A percentile compares a stretch with the other conserved stretches of the same genome.
Conservation (phyloP, 1,284 basidiomycete species). For the Erythrobasidium hasegawianum region DNA sequence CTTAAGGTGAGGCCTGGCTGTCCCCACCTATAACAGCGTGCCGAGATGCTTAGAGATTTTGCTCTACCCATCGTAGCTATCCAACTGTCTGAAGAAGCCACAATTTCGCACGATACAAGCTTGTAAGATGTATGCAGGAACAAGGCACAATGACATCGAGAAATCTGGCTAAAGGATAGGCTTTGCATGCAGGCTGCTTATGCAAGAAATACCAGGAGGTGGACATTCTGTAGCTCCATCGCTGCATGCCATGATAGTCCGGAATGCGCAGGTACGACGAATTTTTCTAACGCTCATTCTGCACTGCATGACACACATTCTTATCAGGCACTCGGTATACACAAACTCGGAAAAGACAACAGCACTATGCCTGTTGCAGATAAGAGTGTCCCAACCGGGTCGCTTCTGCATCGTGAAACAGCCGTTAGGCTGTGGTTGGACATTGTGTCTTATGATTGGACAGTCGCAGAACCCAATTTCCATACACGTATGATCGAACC, state of each 20-base stretch:
- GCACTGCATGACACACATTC: too few relatives aligned
- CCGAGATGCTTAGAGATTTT: background rate
- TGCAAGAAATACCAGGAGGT: constrained; percentile 1
- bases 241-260: background rate
- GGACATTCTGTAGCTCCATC: background rate
- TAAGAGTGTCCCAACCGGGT: constrained; percentile 14
- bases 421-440: constrained; percentile 22
- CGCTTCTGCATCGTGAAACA: constrained; percentile 13
- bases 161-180: too few relatives aligned
- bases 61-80: background rate
- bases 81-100: background rate
- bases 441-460: constrained; percentile 16
- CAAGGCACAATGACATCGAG: background rate
- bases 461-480: background rate
- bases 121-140: background rate
- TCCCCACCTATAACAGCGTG: background rate
- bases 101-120: background rate
- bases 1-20: background rate
- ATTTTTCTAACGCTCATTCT: too few relatives aligned
- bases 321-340: constrained; percentile 11
- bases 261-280: background rate
- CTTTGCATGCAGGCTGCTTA: background rate
- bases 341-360: constrained; percentile 16
- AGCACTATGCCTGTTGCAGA: constrained; percentile 17
- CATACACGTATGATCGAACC: background rate